Base-by-base conservation (phyloP, 495 filamentous ascomycete genomes). In the Trichoderma gamsii region DNA sequence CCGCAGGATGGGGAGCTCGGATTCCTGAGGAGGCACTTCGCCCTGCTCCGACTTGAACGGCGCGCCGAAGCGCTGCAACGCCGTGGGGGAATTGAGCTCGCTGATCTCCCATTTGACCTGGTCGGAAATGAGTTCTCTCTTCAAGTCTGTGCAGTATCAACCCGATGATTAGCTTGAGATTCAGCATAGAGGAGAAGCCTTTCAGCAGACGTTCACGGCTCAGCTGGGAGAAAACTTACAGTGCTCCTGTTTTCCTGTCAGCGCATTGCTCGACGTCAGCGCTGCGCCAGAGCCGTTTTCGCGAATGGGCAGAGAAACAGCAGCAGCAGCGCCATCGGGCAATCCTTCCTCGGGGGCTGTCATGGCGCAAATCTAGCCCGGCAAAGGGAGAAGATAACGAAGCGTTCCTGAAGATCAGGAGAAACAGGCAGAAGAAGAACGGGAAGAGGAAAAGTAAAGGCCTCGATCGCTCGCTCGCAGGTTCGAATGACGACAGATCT, bases 171-270 rank as follows among this genome's bases (percentile, higher is more conserved):
- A 61, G 56, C 56, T 61, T 21, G 18, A 21, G 11, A 2, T 59
- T 2, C 49, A n/a, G 12, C 6, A 74, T 84, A 67, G 83, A 73
- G 65, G 46, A 64, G 44, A 64, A 64, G 49, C 38, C 29, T 49
- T 51, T 29, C 41, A 44, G 66, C 25, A 25, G 35, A 8, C 65
- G 59, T 4, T 27, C 23, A 65, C 18, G 49, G 44, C 69, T 25
- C 59, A 21, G 6, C 23, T 29, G 44, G 23, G 61, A 43, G 35
- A 15, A 23, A 64, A 78, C 88, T 68, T 77, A 97, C 93, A 99
- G 76, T 99, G 96, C 78, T 99, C 95, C 84, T 99, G 96, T 79
- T 97, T 98, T 68, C 95, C 95, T 2, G 93, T 97, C 70, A 99
- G 79, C 41, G 74, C 73, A 69, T 82, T 79, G 63, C 71, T 70